Conservation (phyloP, 1,284 basidiomycete species). For the Sporisorium reilianum region DNA sequence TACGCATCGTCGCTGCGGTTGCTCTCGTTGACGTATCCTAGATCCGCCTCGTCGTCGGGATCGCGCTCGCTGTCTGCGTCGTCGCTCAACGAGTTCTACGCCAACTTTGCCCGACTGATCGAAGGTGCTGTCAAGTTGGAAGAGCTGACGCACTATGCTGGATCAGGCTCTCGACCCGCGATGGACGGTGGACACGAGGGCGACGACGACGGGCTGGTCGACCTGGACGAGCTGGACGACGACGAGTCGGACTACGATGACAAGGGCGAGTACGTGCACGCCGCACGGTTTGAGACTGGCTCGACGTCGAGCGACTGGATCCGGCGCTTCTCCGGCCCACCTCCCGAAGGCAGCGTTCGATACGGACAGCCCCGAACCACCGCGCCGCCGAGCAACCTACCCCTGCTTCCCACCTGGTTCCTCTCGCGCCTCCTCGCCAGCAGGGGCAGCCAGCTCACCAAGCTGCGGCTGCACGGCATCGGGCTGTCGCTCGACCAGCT, state of each 20-base stretch:
- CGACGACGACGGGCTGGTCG: conserved; percentile 37
- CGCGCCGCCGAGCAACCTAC: conserved; percentile 35
- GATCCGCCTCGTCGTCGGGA: conserved; percentile 37
- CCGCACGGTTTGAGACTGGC: neutral
- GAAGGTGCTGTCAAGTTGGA: conserved; percentile 27
- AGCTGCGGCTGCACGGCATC: conserved; percentile 61
- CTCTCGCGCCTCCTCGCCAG: conserved; percentile 33
- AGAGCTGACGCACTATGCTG: conserved; percentile 57
- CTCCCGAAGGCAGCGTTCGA: conserved; percentile 43
- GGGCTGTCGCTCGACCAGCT: conserved; percentile 59
- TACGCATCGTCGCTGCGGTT: conserved; percentile 24
- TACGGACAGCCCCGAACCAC: conserved; percentile 28
- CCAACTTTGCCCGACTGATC: conserved; percentile 39
- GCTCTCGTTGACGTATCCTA: conserved; percentile 58
- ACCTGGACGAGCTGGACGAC: conserved; percentile 43
- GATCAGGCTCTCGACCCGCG: conserved; percentile 40
- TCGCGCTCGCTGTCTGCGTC: conserved; percentile 33
- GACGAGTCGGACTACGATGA: conserved; percentile 42
- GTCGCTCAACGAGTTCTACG: conserved; percentile 44
- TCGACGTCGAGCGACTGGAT: conserved; percentile 30
- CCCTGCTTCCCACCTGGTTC: conserved; percentile 38
- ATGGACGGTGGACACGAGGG: conserved; percentile 45
- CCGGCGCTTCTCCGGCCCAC: conserved; percentile 40
- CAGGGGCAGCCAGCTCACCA: conserved; percentile 42
- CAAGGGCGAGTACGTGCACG: conserved; percentile 23